phyloP scores from a whole-genome alignment of 345 rosid species.

The Aquilaria sinensis region DNA sequence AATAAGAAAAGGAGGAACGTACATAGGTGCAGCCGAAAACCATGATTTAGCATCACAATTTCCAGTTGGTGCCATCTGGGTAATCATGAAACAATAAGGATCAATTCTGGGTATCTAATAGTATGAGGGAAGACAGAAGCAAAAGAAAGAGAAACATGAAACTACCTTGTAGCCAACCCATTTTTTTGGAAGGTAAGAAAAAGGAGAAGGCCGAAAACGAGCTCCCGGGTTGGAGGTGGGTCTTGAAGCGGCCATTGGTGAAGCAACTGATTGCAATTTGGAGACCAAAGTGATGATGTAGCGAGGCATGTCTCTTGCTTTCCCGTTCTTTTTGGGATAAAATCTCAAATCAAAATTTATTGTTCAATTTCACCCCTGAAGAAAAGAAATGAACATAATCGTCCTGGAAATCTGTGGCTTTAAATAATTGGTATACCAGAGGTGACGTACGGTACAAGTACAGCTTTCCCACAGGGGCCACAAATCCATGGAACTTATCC shows the following conservation, averaged over 20 bases:
- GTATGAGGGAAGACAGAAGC: neutral
- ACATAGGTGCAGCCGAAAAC: constrained; percentile 10
- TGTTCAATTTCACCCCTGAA: too few species aligned
- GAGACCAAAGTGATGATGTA: constrained; percentile 15
- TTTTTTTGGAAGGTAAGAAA: constrained; percentile 14
- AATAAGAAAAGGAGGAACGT: neutral
- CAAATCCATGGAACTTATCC: too few species aligned
- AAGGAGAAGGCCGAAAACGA: constrained; percentile 6
- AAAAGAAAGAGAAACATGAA: neutral
- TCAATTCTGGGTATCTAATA: neutral
- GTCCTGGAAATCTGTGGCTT: too few species aligned
- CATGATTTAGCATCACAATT: constrained; percentile 9
- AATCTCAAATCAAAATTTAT: too few species aligned
- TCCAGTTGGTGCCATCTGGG: constrained; percentile 15
- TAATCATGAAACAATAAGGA: neutral
- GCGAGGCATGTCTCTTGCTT: too few species aligned
- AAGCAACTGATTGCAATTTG: constrained; percentile 16
- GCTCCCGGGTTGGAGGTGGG: neutral
- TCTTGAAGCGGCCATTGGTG: constrained; percentile 14
- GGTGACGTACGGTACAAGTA: too few species aligned
- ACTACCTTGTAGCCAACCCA: constrained; percentile 14
- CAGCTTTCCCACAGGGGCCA: too few species aligned
- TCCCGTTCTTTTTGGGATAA: too few species aligned
- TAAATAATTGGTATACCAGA: too few species aligned
- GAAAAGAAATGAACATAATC: too few species aligned